phyloP scores from a whole-genome alignment of 495 filamentous ascomycete species.

The Cenococcum geophilum region DNA sequence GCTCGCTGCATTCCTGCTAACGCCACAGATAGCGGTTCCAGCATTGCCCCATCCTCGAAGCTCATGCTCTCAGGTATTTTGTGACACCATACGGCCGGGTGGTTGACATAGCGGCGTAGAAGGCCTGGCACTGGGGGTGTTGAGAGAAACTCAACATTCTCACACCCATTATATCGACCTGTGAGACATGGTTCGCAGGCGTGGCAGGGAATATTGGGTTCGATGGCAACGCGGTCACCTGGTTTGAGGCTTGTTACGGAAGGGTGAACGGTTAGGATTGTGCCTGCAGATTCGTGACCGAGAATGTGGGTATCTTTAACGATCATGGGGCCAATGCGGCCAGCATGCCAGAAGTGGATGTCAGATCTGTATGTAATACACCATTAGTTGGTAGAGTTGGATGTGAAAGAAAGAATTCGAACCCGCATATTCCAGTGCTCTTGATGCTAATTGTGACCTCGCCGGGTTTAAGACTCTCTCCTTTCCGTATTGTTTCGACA shows the following conservation, averaged over 20 bases:
- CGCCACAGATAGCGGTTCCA: conserved; percentile 82
- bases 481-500: conserved; percentile 65
- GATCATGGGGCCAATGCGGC: conserved; percentile 91
- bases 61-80: conserved; percentile 79
- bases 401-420: conserved; percentile 38
- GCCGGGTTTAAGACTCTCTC: conserved; percentile 63
- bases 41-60: conserved; percentile 78
- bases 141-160: conserved; percentile 73
- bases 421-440: conserved; percentile 93
- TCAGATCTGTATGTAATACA: conserved; percentile 58
- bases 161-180: conserved; percentile 89
- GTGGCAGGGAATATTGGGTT: conserved; percentile 86
- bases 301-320: conserved; percentile 81
- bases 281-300: conserved; percentile 85
- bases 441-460: conserved; percentile 80
- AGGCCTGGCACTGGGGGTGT: conserved; percentile 87
- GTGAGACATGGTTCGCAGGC: conserved; percentile 84
- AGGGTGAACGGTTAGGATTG: conserved; percentile 73
- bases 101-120: conserved; percentile 85
- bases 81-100: conserved; percentile 87
- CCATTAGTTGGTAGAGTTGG: conserved; percentile 10
- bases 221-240: conserved; percentile 84
- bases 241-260: conserved; percentile 66
- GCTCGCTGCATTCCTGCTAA: conserved; percentile 78
- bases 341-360: conserved; percentile 93